Percentiles rank a stretch among this genome's conserved stretches.
phyloP scores from a whole-genome alignment of 2,329 filamentous ascomycete genomes.

The Monosporascus sp. region DNA sequence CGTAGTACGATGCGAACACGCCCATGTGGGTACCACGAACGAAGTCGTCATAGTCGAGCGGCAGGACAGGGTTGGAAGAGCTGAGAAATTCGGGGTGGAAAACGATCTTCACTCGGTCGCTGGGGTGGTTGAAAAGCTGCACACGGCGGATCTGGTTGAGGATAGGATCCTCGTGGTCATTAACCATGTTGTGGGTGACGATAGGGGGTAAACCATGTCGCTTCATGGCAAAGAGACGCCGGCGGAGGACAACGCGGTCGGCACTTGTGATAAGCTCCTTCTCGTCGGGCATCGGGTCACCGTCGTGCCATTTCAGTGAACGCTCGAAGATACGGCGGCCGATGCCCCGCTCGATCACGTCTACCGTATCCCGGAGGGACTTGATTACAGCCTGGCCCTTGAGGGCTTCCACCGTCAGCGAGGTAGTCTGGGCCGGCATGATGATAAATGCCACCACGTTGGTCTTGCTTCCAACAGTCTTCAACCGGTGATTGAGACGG shows the following conservation, averaged over 20 bases:
- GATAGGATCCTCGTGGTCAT: constrained; percentile 88
- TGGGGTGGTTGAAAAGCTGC: constrained; percentile 93
- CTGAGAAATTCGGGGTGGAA: constrained; percentile 98
- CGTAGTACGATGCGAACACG: constrained; percentile 96
- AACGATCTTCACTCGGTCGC: constrained; percentile 92
- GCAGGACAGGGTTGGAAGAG: constrained; percentile 89
- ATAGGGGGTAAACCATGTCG: constrained; percentile 84
- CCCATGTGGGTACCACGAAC: constrained; percentile 94
- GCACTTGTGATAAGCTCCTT: constrained; percentile 91
- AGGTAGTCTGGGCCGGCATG: constrained; percentile 95
- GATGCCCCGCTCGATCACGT: constrained; percentile 88
- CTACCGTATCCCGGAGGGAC: constrained; percentile 86
- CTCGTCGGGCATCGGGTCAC: constrained; percentile 88
- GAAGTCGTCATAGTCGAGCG: constrained; percentile 97
- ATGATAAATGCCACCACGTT: constrained; percentile 98
- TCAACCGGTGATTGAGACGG: constrained; percentile 88
- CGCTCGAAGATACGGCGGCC: constrained; percentile 93
- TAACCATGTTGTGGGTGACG: constrained; percentile 98
- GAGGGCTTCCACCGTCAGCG: constrained; percentile 88
- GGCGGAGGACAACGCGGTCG: constrained; percentile 86
- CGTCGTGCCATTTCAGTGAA: constrained; percentile 92
- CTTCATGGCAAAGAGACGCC: constrained; percentile 96
- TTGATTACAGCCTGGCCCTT: constrained; percentile 98
- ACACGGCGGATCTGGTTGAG: constrained; percentile 94
- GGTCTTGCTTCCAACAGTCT: constrained; percentile 77